phyloP scores from a whole-genome alignment of 2,329 filamentous ascomycete species.

The Myotisia sp. region DNA sequence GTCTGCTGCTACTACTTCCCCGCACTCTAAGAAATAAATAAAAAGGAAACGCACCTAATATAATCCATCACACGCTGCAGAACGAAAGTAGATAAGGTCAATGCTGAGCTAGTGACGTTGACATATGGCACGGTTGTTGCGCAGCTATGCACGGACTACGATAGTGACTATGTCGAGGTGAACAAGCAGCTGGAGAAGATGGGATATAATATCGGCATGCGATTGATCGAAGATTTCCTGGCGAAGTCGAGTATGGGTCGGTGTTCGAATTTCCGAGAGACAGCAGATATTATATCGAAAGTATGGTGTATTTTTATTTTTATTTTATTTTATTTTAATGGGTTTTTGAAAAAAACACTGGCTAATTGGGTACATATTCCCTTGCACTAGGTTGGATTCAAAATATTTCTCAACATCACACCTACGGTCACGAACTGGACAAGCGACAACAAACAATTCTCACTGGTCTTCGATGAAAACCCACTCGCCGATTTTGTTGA shows the following conservation, averaged over 20 bases:
- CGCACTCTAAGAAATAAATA: neutral
- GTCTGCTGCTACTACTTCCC: conserved; percentile 22
- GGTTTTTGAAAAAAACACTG: too few species aligned
- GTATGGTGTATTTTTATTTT: conserved; percentile 32
- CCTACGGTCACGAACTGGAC: conserved; percentile 93
- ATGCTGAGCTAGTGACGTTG: conserved; percentile 89
- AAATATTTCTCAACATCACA: conserved; percentile 96
- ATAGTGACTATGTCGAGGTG: conserved; percentile 84
- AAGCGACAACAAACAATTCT: conserved; percentile 90
- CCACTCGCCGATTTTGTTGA: conserved; percentile 95
- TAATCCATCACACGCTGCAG: conserved; percentile 36
- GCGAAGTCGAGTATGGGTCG: conserved; percentile 84
- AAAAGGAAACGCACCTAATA: neutral
- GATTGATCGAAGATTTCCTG: conserved; percentile 92
- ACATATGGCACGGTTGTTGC: conserved; percentile 97
- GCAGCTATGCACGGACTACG: conserved; percentile 91
- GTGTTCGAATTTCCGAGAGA: conserved; percentile 87
- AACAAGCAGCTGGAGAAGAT: conserved; percentile 98
- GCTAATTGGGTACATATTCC: neutral
- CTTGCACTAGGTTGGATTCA: conserved; percentile 74
- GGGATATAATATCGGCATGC: conserved; percentile 96
- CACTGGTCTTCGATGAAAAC: conserved; percentile 90
- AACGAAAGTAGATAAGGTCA: conserved; percentile 92
- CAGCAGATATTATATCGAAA: conserved; percentile 91
- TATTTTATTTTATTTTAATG: neutral